Base-by-base conservation (phyloP, 495 filamentous ascomycete genomes). In the Talaromyces liani region DNA sequence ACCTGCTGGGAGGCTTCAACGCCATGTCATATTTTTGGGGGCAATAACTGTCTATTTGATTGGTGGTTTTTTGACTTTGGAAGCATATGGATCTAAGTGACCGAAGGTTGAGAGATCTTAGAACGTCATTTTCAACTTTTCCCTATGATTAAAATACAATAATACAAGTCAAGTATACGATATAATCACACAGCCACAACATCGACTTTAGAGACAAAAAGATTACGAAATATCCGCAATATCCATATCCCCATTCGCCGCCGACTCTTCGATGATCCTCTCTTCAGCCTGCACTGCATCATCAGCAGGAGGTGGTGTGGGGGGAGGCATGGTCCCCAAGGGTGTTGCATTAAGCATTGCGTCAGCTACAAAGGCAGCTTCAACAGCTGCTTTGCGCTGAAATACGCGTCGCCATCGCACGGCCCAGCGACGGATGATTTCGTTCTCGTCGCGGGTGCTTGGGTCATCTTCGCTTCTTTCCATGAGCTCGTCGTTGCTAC, bases 391-490 rank as follows among this genome's bases (percentile, higher is more conserved):
- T 75, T 91, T 90, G 22, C 94, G 77, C 63, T 87, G 79, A 70
- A 96, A 97, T 2, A 93, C 93, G 49, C 88, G 82, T 54, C 92
- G 75, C 94, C 94, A 98, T 18, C 91, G 80, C 71, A 84, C 82
- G 3, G 88, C 93, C 94, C 93, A 97, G 63, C 83, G 83, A 65
- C 85, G 83, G 54, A 97, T 80, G 63, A 92, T 79, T 61, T 80
- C 83, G 67, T 90, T 84, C 24, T 82, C 81, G 27, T 74, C 72
- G 8, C 74, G 62, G 62, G 70, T 69, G 2, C 77, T 77, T 54
- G 69, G 72, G 60, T 76, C 75, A 66, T 78, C 76, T 18, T 73
- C 77, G 14, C 54, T 58, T n/a, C 74, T 71, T 71, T 87, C 85
- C 69, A 85, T 84, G 65, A 87, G 80, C 68, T 86, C 83, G 65